A percentile compares a stretch with the other conserved stretches of the same genome.
phyloP scores from a whole-genome alignment of 768 basidiomycete species.

The Suillus tomentosus region DNA sequence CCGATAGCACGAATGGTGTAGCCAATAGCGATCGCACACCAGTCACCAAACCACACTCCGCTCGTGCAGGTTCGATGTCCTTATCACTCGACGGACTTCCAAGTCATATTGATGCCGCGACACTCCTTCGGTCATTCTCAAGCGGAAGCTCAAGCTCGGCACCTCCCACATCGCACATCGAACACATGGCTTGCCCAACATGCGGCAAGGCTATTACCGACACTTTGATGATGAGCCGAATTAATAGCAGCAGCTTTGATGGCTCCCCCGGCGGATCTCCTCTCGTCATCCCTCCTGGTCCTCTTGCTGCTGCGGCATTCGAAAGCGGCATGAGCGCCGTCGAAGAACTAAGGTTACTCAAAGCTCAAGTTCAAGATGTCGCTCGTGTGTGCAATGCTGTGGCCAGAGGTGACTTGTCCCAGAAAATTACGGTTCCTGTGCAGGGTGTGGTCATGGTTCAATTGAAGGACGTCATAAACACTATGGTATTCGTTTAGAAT shows the following conservation, averaged over 20 bases:
- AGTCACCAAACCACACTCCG: constrained; percentile 27
- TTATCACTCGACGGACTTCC: constrained; percentile 56
- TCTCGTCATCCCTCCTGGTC: constrained; percentile 56
- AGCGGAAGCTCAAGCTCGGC: constrained; percentile 41
- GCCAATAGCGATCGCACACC: constrained; percentile 25
- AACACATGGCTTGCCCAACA: constrained; percentile 51
- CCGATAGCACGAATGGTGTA: constrained; percentile 28
- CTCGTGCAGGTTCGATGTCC: constrained; percentile 42
- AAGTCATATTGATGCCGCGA: constrained; percentile 39
- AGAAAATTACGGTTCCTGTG: constrained; percentile 79
- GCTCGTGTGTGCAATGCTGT: constrained; percentile 82
- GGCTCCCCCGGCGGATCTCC: constrained; percentile 35
- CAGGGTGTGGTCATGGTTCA: constrained; percentile 81
- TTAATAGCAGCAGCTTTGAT: constrained; percentile 26
- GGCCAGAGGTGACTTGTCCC: constrained; percentile 71
- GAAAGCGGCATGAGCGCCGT: constrained; percentile 69
- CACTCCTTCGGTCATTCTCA: constrained; percentile 33
- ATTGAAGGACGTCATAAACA: constrained; percentile 77
- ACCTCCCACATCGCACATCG: constrained; percentile 43
- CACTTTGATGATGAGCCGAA: constrained; percentile 37
- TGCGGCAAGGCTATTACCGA: constrained; percentile 56
- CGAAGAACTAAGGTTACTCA: constrained; percentile 76
- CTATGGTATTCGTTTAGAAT: constrained; percentile 45
- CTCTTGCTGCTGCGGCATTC: constrained; percentile 54
- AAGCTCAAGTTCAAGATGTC: constrained; percentile 83